These are phyloP conservation scores for Aspergillus melleus DNA, from an alignment of 2,329 filamentous ascomycete genomes.

Conservation along the genomic window DNA sequence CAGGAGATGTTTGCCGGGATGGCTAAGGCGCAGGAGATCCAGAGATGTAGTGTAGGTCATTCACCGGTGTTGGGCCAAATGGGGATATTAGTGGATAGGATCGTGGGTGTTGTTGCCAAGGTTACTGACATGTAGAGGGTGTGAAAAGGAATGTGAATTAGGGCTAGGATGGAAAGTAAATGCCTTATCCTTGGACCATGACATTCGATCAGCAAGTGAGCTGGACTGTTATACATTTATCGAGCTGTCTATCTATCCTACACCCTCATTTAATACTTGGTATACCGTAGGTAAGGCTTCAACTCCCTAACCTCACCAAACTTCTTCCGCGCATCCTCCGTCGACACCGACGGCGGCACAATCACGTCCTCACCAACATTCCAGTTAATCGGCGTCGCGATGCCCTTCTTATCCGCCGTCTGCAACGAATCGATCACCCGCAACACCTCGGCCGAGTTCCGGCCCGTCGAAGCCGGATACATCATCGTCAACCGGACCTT, in stretches of 20 bases:
- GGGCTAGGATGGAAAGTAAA: no score
- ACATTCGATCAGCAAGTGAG: not conserved
- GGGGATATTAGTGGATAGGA: conserved; percentile 2
- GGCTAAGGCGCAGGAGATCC: not conserved
- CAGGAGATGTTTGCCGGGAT: conserved; percentile 6
- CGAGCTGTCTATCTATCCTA: not conserved
- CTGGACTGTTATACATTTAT: not conserved
- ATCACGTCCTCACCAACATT: conserved; percentile 87
- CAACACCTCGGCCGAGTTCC: conserved; percentile 77
- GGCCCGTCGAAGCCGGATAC: conserved; percentile 88
- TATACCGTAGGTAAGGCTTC: conserved; percentile 50
- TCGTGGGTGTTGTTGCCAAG: not conserved
- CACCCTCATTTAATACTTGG: not conserved
- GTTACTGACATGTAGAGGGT: not conserved
- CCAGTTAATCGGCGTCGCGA: conserved; percentile 93
- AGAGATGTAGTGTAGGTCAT: conserved; percentile 3
- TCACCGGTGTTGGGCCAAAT: conserved; percentile 10
- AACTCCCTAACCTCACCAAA: conserved; percentile 71
- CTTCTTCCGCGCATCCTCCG: conserved; percentile 82
- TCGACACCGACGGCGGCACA: conserved; percentile 78
- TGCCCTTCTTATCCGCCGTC: conserved; percentile 82
- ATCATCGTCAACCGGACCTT: conserved; percentile 90
- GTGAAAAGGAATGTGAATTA: not conserved
- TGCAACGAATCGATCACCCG: conserved; percentile 78
- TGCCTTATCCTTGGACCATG: no score